These are phyloP conservation scores for Monilinia fructicola DNA, from an alignment of 2,329 filamentous ascomycete species.

Conservation along the genomic window DNA sequence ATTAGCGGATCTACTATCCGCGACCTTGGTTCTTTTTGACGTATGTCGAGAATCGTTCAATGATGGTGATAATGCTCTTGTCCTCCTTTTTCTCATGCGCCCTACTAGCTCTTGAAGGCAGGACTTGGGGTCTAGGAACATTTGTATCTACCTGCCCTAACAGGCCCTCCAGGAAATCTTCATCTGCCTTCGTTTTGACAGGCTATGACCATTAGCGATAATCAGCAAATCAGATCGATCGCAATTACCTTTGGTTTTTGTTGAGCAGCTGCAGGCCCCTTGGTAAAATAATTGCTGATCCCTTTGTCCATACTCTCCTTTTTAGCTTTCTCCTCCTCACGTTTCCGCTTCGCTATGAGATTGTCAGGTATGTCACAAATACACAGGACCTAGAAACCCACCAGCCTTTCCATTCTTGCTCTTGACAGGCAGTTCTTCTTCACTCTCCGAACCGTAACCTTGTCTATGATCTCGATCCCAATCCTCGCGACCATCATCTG, in stretches of 20 bases:
- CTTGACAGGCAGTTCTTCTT: slow-evolving; percentile 57
- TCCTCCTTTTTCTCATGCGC: slow-evolving; percentile 73
- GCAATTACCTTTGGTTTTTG: slow-evolving; percentile 76
- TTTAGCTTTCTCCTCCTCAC: slow-evolving; percentile 81
- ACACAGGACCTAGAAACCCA: slow-evolving; percentile 25
- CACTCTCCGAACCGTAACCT: slow-evolving; percentile 72
- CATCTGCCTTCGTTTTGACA: slow-evolving; percentile 80
- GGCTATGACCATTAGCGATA: slow-evolving; percentile 50
- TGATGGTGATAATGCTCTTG: slow-evolving; percentile 76
- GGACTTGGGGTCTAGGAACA: slow-evolving; percentile 60
- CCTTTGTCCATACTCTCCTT: slow-evolving; percentile 85
- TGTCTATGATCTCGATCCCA: slow-evolving; percentile 62
- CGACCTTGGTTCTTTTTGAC: slow-evolving; percentile 58
- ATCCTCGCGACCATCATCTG: slow-evolving; percentile 92
- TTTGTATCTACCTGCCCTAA: slow-evolving; percentile 87
- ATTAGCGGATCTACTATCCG: slow-evolving; percentile 45
- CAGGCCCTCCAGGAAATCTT: slow-evolving; percentile 80
- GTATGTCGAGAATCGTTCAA: slow-evolving; percentile 50
- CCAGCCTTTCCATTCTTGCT: slow-evolving; percentile 51
- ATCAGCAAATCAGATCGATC: slow-evolving; percentile 26
- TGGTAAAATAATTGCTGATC: slow-evolving; percentile 93
- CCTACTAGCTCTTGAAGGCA: slow-evolving; percentile 63
- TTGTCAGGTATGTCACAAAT: not conserved
- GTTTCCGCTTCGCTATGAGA: slow-evolving; percentile 73
- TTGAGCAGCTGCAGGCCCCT: slow-evolving; percentile 63